Conservation (phyloP, 2,329 filamentous ascomycete species). For the Botrytis tulipae region DNA sequence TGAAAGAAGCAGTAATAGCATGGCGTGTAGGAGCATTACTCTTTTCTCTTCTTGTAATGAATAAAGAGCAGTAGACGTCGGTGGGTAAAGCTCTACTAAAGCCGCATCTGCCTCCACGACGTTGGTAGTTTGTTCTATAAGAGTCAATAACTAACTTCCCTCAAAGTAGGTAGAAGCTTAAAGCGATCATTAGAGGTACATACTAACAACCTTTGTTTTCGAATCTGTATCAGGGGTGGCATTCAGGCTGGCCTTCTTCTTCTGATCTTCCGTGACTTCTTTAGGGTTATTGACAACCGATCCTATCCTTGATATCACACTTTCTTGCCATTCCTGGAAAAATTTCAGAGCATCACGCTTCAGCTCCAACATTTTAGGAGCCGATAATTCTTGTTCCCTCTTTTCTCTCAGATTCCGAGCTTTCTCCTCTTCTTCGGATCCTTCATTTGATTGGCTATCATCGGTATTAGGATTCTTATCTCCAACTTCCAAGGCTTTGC, state of each 20-base stretch:
- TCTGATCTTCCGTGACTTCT: constrained; percentile 40
- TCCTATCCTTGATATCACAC: constrained; percentile 66
- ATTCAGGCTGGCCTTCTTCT: constrained; percentile 35
- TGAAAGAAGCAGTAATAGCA: constrained; percentile 71
- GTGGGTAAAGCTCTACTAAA: constrained; percentile 53
- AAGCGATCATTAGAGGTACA: constrained; percentile 22
- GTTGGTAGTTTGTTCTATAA: constrained; percentile 40
- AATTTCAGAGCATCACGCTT: constrained; percentile 67
- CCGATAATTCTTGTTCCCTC: constrained; percentile 50
- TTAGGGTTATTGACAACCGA: constrained; percentile 61
- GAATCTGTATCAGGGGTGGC: constrained; percentile 29
- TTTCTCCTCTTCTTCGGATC: constrained; percentile 38
- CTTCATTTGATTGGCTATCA: constrained; percentile 34
- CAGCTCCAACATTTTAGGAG: constrained; percentile 57
- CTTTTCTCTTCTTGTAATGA: constrained; percentile 60
- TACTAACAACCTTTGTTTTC: constrained; percentile 35
- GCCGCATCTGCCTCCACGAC: constrained; percentile 50
- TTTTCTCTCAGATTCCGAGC: constrained; percentile 37
- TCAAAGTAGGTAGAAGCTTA: neutral
- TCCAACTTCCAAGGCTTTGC: constrained; percentile 36
- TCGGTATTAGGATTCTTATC: constrained; percentile 42
- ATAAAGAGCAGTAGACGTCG: constrained; percentile 59
- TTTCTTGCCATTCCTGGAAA: constrained; percentile 78
- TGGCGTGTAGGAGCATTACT: constrained; percentile 66
- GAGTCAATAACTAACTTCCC: neutral